Evolutionary conservation across 1,284 basidiomycete genomes (phyloP).

Genomic region (Moesziomyces globuligerus): DNA sequence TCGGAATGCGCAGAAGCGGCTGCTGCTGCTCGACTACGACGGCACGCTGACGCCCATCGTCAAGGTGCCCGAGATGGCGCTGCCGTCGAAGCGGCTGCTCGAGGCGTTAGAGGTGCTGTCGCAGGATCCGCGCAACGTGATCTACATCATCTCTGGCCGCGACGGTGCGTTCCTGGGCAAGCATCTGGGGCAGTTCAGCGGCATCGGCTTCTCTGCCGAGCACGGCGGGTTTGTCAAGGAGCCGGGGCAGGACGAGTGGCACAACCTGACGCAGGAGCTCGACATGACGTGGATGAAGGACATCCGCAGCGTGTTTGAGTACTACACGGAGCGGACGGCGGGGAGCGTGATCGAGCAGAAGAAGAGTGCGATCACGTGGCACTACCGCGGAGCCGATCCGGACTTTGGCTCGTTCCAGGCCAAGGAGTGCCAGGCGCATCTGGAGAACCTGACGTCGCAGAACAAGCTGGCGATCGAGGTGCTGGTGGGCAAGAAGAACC

Average conservation of each 20-base stretch:
- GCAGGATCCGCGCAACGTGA: constrained; percentile 84
- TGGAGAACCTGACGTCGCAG: constrained; percentile 78
- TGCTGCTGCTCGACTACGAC: constrained; percentile 97
- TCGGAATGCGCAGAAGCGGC: constrained; percentile 78
- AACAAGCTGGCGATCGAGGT: constrained; percentile 67
- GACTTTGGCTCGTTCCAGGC: constrained; percentile 78
- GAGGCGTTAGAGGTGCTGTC: constrained; percentile 79
- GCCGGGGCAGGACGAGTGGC: constrained; percentile 77
- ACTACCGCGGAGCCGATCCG: constrained; percentile 91
- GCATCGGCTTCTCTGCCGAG: constrained; percentile 92
- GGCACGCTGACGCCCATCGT: constrained; percentile 97
- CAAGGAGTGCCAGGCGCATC: constrained; percentile 92
- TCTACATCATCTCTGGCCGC: constrained; percentile 98
- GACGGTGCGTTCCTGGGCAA: constrained; percentile 90
- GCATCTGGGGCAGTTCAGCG: constrained; percentile 85
- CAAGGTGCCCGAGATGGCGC: constrained; percentile 87
- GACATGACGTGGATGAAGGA: constrained; percentile 99
- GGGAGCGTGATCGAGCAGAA: constrained; percentile 97
- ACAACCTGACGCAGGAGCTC: constrained; percentile 85
- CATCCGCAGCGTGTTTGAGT: constrained; percentile 93
- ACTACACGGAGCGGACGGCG: constrained; percentile 92
- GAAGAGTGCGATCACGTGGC: constrained; percentile 97
- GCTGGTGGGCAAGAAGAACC: constrained; percentile 88
- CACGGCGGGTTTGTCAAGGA: constrained; percentile 92
- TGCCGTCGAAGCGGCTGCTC: constrained; percentile 81